Evolutionary conservation across 768 basidiomycete genomes (phyloP), one percentile per base, ranked within the genome.

Genomic region (Phaeotremella fagi): DNA sequence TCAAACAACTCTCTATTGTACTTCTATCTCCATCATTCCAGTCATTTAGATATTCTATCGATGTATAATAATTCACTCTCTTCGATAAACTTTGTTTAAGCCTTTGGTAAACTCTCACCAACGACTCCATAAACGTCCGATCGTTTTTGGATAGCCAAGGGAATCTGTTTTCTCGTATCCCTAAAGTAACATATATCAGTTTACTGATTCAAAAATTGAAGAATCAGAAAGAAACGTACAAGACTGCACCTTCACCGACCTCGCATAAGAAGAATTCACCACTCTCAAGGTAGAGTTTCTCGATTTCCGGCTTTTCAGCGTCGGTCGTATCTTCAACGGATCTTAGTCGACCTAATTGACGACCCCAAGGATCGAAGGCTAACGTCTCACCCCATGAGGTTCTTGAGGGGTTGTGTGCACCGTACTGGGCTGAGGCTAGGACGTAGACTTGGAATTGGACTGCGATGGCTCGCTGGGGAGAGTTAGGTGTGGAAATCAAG

Each of bases 301-400:
- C 48, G 36, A 57, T 33, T 3, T 33, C 55, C 16, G 44, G 36
- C 28, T 54, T 44, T 2, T 48, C 42, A 27, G 56, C 58, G 4
- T 51, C 59, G 5, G 52, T 45, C 4, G 50, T 52, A 50, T 70
- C 64, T 36, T 73, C 71, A 35, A 70, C 59, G 18, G 60, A 63
- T 2, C 51, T 31, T 14, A 73, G 51, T 14, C 69, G 56, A 23
- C 63, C 71, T 3, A 73, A 45, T 33, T 62, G 50, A 41, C 26
- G 29, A 18, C 71, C 71, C 71, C 71, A 73, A 2, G 71, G 68
- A 24, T 64, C 63, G 43, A 67, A 73, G 15, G 68, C 59, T 28
- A 73, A 45, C 0, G 61, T 52, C 50, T 73, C 71, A 6, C 71
- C 71, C 71, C 71, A 73, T 1, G 68, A 70, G 1, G 59, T 54